phyloP scores from a whole-genome alignment of 257 asterid genomes.

The Mitragyna speciosa region DNA sequence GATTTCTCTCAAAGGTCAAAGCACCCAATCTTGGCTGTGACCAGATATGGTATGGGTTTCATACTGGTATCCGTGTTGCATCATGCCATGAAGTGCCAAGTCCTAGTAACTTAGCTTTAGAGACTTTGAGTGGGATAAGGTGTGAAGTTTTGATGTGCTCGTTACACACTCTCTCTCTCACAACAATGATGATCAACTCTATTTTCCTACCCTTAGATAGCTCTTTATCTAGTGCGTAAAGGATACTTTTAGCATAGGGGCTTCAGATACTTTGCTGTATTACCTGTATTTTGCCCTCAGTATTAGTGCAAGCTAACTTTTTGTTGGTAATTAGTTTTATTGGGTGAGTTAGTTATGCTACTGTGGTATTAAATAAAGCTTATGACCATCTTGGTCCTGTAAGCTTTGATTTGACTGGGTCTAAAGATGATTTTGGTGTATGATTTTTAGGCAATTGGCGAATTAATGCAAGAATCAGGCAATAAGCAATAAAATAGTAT shows the following conservation, averaged over 20 bases:
- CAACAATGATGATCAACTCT: neutral
- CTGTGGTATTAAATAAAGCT: neutral
- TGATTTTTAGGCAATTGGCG: neutral
- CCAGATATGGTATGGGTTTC: too few species aligned
- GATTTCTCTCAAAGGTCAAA: too few species aligned
- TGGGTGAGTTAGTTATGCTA: neutral
- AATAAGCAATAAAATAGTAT: too few species aligned
- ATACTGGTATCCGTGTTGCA: too few species aligned
- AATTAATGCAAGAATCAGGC: too few species aligned
- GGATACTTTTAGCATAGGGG: neutral
- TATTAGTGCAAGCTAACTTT: neutral
- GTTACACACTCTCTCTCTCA: too few species aligned
- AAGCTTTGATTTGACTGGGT: neutral
- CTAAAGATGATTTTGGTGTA: neutral
- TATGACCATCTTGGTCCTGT: neutral
- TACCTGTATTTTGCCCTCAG: neutral
- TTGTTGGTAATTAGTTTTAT: neutral
- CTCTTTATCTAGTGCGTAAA: neutral
- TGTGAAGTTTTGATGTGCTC: neutral
- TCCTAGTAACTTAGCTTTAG: too few species aligned
- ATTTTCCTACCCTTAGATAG: neutral
- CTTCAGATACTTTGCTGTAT: neutral
- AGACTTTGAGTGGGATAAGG: neutral
- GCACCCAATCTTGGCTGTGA: too few species aligned
- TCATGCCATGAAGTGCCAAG: too few species aligned